These are phyloP conservation scores for Caulochytrium protostelioides DNA, from an alignment of 371 early-diverging fungal genomes.

Conservation along the genomic window DNA sequence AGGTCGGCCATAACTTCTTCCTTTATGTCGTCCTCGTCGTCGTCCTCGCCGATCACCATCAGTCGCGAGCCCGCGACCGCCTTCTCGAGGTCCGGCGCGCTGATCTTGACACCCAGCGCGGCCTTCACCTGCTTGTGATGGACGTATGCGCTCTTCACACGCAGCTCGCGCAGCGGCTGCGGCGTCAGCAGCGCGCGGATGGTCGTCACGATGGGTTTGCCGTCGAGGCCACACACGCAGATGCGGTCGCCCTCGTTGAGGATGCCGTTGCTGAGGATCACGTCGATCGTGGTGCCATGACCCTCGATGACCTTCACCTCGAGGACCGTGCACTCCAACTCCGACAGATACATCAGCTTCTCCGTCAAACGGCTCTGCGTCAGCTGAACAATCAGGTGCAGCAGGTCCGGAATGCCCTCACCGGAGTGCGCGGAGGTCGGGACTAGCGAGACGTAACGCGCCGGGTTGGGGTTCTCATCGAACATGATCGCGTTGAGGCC, in stretches of 20 bases:
- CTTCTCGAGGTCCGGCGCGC: slow-evolving; percentile 89
- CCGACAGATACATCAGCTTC: slow-evolving; percentile 83
- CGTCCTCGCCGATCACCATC: slow-evolving; percentile 79
- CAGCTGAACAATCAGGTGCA: slow-evolving; percentile 76
- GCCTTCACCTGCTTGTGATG: slow-evolving; percentile 96
- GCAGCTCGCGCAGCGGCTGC: slow-evolving; percentile 94
- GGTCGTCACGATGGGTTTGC: slow-evolving; percentile 89
- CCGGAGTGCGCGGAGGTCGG: slow-evolving; percentile 99
- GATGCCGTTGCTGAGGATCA: slow-evolving; percentile 93
- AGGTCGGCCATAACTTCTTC: slow-evolving; percentile 87
- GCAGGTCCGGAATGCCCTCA: slow-evolving; percentile 97
- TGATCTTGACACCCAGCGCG: slow-evolving; percentile 93
- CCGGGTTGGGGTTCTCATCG: slow-evolving; percentile 89
- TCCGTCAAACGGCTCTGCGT: slow-evolving; percentile 91
- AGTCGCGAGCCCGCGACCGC: slow-evolving; percentile 97
- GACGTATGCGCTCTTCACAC: slow-evolving; percentile 90
- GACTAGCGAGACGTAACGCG: slow-evolving; percentile 89
- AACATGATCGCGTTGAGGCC: slow-evolving; percentile 90
- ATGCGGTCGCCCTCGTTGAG: slow-evolving; percentile 95
- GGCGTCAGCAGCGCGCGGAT: slow-evolving; percentile 93
- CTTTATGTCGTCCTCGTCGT: slow-evolving; percentile 84
- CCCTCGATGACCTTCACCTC: slow-evolving; percentile 99
- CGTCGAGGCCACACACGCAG: slow-evolving; percentile 89
- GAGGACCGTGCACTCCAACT: slow-evolving; percentile 95
- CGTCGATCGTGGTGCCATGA: slow-evolving; percentile 97